These are phyloP conservation scores for Coemansia sp. DNA, from an alignment of 192 early-diverging fungal species.

Conservation along the genomic window DNA sequence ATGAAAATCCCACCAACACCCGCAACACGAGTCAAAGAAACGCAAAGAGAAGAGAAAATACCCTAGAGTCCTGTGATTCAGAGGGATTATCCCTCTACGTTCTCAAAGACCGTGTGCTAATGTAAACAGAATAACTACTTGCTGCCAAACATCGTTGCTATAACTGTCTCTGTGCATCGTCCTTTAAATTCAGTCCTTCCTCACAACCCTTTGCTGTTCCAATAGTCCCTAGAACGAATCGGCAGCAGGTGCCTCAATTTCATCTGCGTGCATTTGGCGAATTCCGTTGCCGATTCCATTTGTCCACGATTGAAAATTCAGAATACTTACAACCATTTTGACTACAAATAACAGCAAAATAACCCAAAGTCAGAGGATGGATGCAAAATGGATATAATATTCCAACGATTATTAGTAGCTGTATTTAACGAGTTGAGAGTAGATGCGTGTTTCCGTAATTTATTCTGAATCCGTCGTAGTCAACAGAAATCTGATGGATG, in stretches of 20 bases:
- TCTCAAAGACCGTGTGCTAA: too few relatives aligned
- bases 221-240: not conserved
- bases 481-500: constrained; percentile 4
- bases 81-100: too few relatives aligned
- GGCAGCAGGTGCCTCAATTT: not conserved
- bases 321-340: constrained; percentile 55
- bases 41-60: too few relatives aligned
- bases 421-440: not conserved
- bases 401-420: constrained; percentile 5
- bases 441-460: too few relatives aligned
- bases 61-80: too few relatives aligned
- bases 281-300: not conserved
- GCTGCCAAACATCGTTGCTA: too few relatives aligned
- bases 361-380: constrained; percentile 10
- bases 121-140: too few relatives aligned
- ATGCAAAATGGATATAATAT: constrained; percentile 10
- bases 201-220: not conserved
- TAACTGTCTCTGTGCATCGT: too few relatives aligned
- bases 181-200: too few relatives aligned
- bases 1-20: not conserved
- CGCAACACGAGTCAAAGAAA: too few relatives aligned
- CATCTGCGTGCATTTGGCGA: not conserved
- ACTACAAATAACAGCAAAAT: constrained; percentile 17
- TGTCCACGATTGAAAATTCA: not conserved
- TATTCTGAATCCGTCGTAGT: not conserved